These are phyloP conservation scores for Sarcomyxa edulis DNA, from an alignment of 768 basidiomycete genomes.

Conservation along the genomic window DNA sequence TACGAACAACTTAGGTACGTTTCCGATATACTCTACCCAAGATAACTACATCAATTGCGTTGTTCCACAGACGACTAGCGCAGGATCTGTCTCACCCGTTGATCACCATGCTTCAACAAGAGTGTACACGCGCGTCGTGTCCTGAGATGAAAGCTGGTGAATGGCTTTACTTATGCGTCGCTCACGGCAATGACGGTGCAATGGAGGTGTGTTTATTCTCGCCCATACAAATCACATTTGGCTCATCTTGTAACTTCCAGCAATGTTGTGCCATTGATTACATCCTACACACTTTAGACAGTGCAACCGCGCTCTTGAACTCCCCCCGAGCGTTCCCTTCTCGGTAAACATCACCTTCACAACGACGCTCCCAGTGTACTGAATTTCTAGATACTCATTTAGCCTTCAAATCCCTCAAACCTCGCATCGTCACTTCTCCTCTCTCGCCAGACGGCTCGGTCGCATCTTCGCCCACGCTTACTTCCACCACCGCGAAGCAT, in stretches of 20 bases:
- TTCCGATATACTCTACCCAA: not conserved
- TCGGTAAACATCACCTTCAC: conserved; percentile 43
- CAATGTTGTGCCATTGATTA: conserved; percentile 99
- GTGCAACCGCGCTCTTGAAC: conserved; percentile 87
- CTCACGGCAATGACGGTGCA: conserved; percentile 83
- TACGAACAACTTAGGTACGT: conserved; percentile 53
- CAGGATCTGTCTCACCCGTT: conserved; percentile 85
- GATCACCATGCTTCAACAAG: conserved; percentile 79
- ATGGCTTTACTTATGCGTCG: conserved; percentile 95
- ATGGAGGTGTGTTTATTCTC: conserved; percentile 60
- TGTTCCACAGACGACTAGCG: conserved; percentile 64
- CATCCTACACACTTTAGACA: conserved; percentile 88
- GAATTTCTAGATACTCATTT: conserved; percentile 1
- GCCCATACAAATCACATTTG: conserved; percentile 1
- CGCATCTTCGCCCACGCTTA: conserved; percentile 97
- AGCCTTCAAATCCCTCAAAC: conserved; percentile 79
- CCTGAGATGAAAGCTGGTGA: conserved; percentile 99
- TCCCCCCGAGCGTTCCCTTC: conserved; percentile 91
- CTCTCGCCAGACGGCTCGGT: conserved; percentile 85
- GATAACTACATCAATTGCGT: conserved; percentile 1
- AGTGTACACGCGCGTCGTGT: conserved; percentile 82
- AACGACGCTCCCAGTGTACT: conserved; percentile 2
- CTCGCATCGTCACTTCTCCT: conserved; percentile 85
- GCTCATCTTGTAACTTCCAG: conserved; percentile 23
- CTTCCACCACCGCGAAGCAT: conserved; percentile 89